These are phyloP conservation scores for Aspergillus heteromorphus DNA, from an alignment of 495 filamentous ascomycete genomes.

Conservation along the genomic window DNA sequence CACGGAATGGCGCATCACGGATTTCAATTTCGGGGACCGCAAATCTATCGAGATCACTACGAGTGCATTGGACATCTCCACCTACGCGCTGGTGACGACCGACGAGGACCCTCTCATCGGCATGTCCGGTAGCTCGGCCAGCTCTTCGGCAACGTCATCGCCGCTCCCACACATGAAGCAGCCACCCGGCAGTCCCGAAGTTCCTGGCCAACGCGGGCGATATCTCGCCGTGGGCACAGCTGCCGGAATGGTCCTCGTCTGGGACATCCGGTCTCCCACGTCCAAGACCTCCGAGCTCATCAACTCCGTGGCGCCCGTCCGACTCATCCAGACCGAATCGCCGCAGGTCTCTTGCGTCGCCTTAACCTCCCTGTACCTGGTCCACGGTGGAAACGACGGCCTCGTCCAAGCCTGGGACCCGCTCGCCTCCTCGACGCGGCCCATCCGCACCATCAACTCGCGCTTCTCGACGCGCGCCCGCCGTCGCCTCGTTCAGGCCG, in stretches of 20 bases:
- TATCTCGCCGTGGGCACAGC: slow-evolving; percentile 77
- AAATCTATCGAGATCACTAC: slow-evolving; percentile 59
- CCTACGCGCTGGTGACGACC: slow-evolving; percentile 58
- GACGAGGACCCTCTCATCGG: slow-evolving; percentile 70
- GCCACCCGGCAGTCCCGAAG: slow-evolving; percentile 37
- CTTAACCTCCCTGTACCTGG: slow-evolving; percentile 77
- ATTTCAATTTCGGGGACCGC: slow-evolving; percentile 49
- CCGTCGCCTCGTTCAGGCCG: slow-evolving; percentile 65
- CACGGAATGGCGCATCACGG: slow-evolving; percentile 56
- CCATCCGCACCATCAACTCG: slow-evolving; percentile 84
- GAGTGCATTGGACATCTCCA: slow-evolving; percentile 71
- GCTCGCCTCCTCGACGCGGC: slow-evolving; percentile 70
- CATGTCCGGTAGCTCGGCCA: slow-evolving; percentile 47
- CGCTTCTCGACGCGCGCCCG: slow-evolving; percentile 78
- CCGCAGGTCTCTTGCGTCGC: slow-evolving; percentile 83
- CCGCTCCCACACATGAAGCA: slow-evolving; percentile 49
- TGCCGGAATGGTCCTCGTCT: slow-evolving; percentile 71
- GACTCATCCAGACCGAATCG: slow-evolving; percentile 86
- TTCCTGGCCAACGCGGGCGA: slow-evolving; percentile 81
- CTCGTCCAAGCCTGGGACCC: slow-evolving; percentile 97
- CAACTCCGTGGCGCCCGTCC: slow-evolving; percentile 58
- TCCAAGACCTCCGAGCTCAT: slow-evolving; percentile 44
- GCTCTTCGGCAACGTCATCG: slow-evolving; percentile 54
- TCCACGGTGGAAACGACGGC: slow-evolving; percentile 92
- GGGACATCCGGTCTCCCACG: slow-evolving; percentile 71